Evolutionary conservation across 306 rosid genomes (phyloP).

Genomic region (Myrica gale): DNA sequence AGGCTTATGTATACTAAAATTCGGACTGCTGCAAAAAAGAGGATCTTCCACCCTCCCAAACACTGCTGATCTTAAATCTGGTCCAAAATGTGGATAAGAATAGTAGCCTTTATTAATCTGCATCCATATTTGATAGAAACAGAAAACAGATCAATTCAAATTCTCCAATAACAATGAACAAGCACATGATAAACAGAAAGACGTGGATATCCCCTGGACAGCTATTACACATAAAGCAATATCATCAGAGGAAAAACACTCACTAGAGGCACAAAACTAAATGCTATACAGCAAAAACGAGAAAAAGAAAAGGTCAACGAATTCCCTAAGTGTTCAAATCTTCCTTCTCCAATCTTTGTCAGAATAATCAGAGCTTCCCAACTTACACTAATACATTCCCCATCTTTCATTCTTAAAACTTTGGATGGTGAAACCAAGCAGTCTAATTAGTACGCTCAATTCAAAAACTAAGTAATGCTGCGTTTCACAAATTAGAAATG

Average conservation of each 20-base stretch:
- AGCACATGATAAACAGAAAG: background rate
- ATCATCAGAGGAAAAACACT: background rate
- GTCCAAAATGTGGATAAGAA: constrained; percentile 15
- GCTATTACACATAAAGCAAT: background rate
- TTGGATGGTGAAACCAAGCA: no score
- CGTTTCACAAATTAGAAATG: no score
- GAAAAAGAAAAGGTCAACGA: background rate
- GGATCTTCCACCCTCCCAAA: constrained; percentile 33
- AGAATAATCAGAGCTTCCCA: background rate
- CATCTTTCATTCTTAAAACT: background rate
- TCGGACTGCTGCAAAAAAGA: constrained; percentile 6
- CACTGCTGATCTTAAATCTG: constrained; percentile 30
- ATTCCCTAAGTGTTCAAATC: background rate
- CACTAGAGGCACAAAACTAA: constrained; percentile 1
- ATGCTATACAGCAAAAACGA: background rate
- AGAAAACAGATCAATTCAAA: background rate
- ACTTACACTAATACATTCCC: background rate
- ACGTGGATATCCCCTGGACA: background rate
- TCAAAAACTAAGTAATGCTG: no score
- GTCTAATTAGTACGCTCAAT: no score
- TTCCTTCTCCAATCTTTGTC: background rate
- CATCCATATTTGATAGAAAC: constrained; percentile 13
- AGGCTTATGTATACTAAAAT: constrained; percentile 23
- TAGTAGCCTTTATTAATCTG: constrained; percentile 21
- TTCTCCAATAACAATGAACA: background rate